phyloP scores from a whole-genome alignment of 805 yeast species.

The Wickerhamiella occidentalis region DNA sequence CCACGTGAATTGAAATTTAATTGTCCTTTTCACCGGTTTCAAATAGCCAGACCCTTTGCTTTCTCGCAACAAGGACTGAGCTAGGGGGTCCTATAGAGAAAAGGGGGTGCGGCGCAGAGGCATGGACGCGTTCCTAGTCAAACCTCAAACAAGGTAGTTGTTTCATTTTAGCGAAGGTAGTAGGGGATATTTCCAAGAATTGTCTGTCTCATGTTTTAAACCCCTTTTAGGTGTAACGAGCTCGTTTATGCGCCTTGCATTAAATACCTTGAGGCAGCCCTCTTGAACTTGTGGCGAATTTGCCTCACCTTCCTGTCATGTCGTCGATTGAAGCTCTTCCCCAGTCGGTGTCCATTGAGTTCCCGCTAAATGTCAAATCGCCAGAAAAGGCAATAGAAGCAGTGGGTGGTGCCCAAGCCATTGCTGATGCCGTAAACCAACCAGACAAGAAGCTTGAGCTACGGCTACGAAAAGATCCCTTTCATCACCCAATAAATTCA shows the following conservation, averaged over 20 bases:
- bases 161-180: not conserved
- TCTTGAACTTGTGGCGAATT: not conserved
- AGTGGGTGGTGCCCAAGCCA: slow-evolving; percentile 38
- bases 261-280: too few relatives aligned
- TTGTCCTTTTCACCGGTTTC: too few relatives aligned
- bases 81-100: too few relatives aligned
- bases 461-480: slow-evolving; percentile 28
- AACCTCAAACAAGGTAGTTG: not conserved
- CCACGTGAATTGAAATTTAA: too few relatives aligned
- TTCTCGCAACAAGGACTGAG: too few relatives aligned
- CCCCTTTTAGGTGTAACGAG: not conserved
- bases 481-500: slow-evolving; percentile 40
- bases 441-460: slow-evolving; percentile 28
- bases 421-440: slow-evolving; percentile 29
- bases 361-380: slow-evolving; percentile 57
- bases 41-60: too few relatives aligned
- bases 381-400: slow-evolving; percentile 32
- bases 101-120: too few relatives aligned
- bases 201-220: not conserved
- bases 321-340: slow-evolving; percentile 43
- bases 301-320: slow-evolving; percentile 2
- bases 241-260: not conserved
- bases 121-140: not conserved
- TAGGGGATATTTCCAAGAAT: not conserved
- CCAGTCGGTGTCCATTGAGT: slow-evolving; percentile 60